Evolutionary conservation across 352 stramenopile genomes (phyloP), one percentile per base, ranked within the genome.

Genomic region (Poterioochromonas sp.): DNA sequence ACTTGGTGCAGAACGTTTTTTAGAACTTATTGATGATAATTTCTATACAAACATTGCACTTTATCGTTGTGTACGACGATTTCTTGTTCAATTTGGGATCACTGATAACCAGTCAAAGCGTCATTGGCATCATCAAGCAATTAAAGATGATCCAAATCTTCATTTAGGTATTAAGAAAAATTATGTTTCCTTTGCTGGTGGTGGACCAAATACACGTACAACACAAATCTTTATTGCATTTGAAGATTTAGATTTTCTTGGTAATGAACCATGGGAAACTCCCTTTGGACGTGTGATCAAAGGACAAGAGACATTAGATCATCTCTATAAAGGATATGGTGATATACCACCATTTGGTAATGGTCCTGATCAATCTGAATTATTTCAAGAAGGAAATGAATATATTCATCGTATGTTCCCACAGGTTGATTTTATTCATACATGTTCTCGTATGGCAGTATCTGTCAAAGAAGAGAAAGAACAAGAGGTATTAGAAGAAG

Each of bases 191-290:
- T 92, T 92, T 82, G 87, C 88, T 26, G 88, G 85, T 1, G 79
- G 81, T 0, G 87, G 86, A 39, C 79, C 77, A n/a, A 87, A 90
- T 76, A 85, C 87, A 29, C 81, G 88, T 5, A 89, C 83, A 12
- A 86, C 76, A 5, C 88, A 93, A 81, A 82, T 93, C 69, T 93
- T 93, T 77, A 89, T 93, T 63, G 87, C 87, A 63, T 84, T 81
- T 32, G 68, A 54, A 47, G 85, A 92, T 64, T 91, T 91, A 79
- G 79, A 73, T 35, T 89, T 86, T 79, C 80, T 95, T 34, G 89
- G 93, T 78, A 88, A 87, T 43, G 82, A 90, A 79, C 87, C 87
- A 29, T 95, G 93, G 81, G 81, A 84, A 82, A 83, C 83, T 44
- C 90, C 90, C 0, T 85, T 95, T 54, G 90, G 85, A 29, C 77